Percentiles rank a stretch among this genome's conserved stretches.
These are phyloP conservation scores for Nicotiana tabacum DNA, from an alignment of 257 asterid species.

Conservation along the genomic window DNA sequence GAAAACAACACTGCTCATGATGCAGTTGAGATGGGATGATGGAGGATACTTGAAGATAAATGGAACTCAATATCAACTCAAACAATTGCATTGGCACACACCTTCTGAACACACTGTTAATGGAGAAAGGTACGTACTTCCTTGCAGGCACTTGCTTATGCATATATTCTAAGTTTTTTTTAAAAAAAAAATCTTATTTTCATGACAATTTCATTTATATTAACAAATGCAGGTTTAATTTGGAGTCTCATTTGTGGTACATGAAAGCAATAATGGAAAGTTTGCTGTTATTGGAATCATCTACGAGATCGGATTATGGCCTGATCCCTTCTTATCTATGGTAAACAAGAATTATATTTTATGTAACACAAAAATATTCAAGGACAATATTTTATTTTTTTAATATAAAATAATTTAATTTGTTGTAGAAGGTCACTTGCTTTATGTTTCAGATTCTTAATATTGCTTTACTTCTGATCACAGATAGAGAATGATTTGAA, in stretches of 20 bases:
- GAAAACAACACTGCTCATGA: neutral
- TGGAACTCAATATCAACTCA: slow-evolving; percentile 39
- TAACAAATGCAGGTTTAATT: neutral
- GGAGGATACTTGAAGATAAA: slow-evolving; percentile 45
- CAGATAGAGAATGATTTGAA: slow-evolving; percentile 32
- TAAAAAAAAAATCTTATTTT: neutral
- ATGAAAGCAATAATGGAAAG: neutral
- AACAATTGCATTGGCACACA: slow-evolving; percentile 59
- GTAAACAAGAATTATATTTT: neutral
- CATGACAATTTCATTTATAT: neutral
- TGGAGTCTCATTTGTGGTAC: slow-evolving; percentile 12
- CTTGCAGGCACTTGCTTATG: neutral
- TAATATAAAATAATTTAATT: neutral
- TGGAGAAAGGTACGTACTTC: slow-evolving; percentile 34
- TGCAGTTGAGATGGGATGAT: slow-evolving; percentile 54
- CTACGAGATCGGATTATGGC: slow-evolving; percentile 20
- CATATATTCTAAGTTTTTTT: neutral
- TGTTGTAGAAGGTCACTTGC: neutral
- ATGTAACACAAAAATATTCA: neutral
- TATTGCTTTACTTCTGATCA: neutral
- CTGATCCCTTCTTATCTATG: neutral
- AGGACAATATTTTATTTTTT: too few species aligned
- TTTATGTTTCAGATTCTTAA: neutral
- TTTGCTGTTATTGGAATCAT: slow-evolving; percentile 22
- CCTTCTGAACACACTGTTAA: slow-evolving; percentile 62